Evolutionary conservation across 2,329 filamentous ascomycete species (phyloP).

Genomic region (Pestalotiopsis sp.): DNA sequence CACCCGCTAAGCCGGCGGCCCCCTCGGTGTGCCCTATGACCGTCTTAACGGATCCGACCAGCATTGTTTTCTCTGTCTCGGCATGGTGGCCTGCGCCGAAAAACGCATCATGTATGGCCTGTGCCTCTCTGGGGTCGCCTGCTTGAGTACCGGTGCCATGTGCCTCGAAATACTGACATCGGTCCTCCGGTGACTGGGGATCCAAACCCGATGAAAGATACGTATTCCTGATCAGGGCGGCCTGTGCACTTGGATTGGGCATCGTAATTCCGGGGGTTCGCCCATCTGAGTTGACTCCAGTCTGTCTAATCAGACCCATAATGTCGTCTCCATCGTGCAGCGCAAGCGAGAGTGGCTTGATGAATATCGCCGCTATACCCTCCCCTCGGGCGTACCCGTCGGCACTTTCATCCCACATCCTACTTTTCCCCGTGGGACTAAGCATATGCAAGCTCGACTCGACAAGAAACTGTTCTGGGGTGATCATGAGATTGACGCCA

Average conservation of each 20-base stretch:
- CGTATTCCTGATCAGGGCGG: conserved; percentile 43
- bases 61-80: conserved; percentile 23
- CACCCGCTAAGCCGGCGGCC: conserved; percentile 49
- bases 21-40: conserved; percentile 54
- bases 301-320: conserved; percentile 49
- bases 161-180: conserved; percentile 50
- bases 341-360: conserved; percentile 55
- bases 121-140: conserved; percentile 45
- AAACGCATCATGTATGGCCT: conserved; percentile 45
- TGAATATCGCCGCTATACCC: conserved; percentile 50
- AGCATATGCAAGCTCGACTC: conserved; percentile 48
- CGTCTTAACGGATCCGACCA: conserved; percentile 47
- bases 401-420: conserved; percentile 51
- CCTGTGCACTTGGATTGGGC: conserved; percentile 50
- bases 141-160: conserved; percentile 44
- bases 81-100: conserved; percentile 24
- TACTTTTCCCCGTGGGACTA: conserved; percentile 44
- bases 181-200: conserved; percentile 29
- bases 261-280: conserved; percentile 55
- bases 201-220: conserved; percentile 47
- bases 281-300: conserved; percentile 53
- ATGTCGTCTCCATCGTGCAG: conserved; percentile 51
- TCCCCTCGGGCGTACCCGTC: conserved; percentile 63
- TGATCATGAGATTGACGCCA: conserved; percentile 45
- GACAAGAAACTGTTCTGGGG: conserved; percentile 44